Evolutionary conservation across 1,139 yeast species (phyloP), one percentile per base, ranked within the genome.

Genomic region (Yamadazyma kanchanaburiensis): DNA sequence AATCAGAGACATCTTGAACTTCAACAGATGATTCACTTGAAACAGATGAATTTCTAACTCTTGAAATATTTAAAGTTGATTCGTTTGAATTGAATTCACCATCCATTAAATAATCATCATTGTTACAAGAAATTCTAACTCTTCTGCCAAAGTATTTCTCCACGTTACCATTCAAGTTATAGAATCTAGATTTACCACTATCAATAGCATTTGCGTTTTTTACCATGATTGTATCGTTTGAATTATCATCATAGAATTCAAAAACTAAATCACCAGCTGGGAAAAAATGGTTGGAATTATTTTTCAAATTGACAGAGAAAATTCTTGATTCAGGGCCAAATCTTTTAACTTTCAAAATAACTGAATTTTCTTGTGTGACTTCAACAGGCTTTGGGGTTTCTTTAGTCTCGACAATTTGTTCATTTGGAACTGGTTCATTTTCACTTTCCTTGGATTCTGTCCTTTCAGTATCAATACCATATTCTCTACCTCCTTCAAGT

Each of bases 261-360:
- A 57, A 54, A 15, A 42, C 46, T 22, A 61, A 48, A 22, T 52
- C 53, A 4, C 64, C 64, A 9, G 65, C 64, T 6, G 45, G 40
- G 29, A 63, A 58, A 6, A 38, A 27, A 24, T 35, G 42, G 4
- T 35, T 25, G 1, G 65, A 52, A 13, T 45, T 42, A 32, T 63
- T 63, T 12, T 45, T 45, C 40, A 63, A 49, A 36, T 46, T 46
- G 26, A 61, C 35, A 5, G 59, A 52, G 27, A 60, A 47, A 12
- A 57, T 44, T 29, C 45, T 50, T 5, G 61, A 49, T 20, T 45
- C 34, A 17, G 45, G 45, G 9, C 47, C 43, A 21, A 37, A 40
- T 30, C 46, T 42, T 30, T 51, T 53, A 11, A 53, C 42, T 14
- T 34, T 40, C 15, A 50, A 24, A 7, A 31, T 18, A 29, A 48